Base-by-base conservation (phyloP, 768 basidiomycete species). In the Nevesoporus exiguus region DNA sequence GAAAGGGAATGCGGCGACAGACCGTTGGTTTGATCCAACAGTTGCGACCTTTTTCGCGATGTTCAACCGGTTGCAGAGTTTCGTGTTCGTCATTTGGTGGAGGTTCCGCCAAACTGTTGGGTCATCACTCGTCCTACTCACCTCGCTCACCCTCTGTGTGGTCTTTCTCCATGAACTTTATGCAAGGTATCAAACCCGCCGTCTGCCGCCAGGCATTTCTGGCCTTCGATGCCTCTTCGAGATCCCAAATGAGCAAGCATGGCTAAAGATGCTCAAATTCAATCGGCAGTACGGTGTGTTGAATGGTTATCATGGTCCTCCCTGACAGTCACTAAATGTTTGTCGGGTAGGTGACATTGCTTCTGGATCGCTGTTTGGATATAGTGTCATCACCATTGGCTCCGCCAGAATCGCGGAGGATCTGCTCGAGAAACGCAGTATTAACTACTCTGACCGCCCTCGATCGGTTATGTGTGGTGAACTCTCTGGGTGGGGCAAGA, bases 341-440 rank as follows among this genome's bases (percentile, higher is more conserved):
- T 25, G 13, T 37, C 14, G 22, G 3, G 44, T 36, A 65, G 60
- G 60, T 49, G 55, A 65, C 42, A 52, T 64, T 47, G 59, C 59
- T 17, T 62, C 56, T 30, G 29, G 30, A 10, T 55, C 51, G 19
- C 3, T 61, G 4, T 49, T 58, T 4, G 57, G 59, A 40, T 53
- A 76, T 55, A 73, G 75, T 7, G 65, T 80, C 37, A 65, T 80
- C 19, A 52, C 80, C 36, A 60, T 81, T 7, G 78, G 77, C 49
- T 74, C 78, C 15, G 70, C 73, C 5, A 61, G 68, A 36, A 73
- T 72, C 5, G 71, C 75, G 8, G 59, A 63, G 17, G 79, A 81
- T 19, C 66, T 80, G 5, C 70, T 81, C 5, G 77, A 81, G 56
- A 80, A 74, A 51, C 71, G 76, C 29, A 67, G 76, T 22, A 55